phyloP scores from a whole-genome alignment of 345 rosid species.

The Firmiana major region DNA sequence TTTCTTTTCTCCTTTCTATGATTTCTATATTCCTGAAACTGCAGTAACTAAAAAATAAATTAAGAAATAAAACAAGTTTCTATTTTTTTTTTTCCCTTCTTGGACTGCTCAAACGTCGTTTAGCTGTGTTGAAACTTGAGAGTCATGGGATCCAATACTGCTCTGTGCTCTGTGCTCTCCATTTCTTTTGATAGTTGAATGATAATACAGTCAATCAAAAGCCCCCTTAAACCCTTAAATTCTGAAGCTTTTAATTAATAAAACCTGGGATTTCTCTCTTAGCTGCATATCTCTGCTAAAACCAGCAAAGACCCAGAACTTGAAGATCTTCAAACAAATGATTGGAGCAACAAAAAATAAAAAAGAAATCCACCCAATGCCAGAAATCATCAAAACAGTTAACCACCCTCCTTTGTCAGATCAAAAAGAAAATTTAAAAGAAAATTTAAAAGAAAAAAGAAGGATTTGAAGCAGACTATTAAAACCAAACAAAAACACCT shows the following conservation, averaged over 20 bases:
- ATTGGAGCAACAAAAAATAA: neutral
- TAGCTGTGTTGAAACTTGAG: neutral
- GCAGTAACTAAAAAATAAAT: neutral
- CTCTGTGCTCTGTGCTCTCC: constrained; percentile 5
- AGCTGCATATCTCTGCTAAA: no score
- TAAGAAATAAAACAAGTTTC: neutral
- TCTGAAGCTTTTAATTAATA: neutral
- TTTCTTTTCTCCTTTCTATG: neutral
- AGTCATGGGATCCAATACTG: constrained; percentile 11
- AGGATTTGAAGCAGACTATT: neutral
- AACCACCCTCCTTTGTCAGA: neutral
- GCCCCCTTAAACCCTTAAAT: neutral
- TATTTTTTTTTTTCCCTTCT: neutral
- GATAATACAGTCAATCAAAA: neutral
- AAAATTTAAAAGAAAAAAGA: no score
- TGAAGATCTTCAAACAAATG: neutral
- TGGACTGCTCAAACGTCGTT: constrained; percentile 5
- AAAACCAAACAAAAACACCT: neutral
- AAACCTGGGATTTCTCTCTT: neutral
- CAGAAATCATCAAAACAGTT: neutral
- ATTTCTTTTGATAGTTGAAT: neutral
- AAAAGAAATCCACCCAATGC: neutral
- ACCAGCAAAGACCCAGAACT: constrained; percentile 2
- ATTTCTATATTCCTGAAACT: constrained; percentile 14
- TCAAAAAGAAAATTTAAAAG: neutral